Percentiles rank a stretch among this genome's conserved stretches.
Evolutionary conservation across 129 eudicot species (phyloP).

Genomic region (Saposhnikovia divaricata): DNA sequence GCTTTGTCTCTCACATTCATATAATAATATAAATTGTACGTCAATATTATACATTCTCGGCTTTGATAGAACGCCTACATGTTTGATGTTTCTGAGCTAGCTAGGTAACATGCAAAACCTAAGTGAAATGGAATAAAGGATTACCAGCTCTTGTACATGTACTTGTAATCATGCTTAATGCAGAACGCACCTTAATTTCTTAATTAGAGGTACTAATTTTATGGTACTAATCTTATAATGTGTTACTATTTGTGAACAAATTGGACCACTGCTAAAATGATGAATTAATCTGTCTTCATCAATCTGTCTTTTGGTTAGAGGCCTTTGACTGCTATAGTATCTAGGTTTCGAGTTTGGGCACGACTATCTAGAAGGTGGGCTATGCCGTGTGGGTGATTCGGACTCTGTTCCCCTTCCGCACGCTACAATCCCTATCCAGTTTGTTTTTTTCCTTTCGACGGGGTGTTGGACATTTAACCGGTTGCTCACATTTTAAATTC

Average conservation of each 20-base stretch:
- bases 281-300: neutral
- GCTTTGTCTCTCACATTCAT: neutral
- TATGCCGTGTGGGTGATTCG: neutral
- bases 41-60: neutral
- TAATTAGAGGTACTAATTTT: neutral
- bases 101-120: neutral
- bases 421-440: neutral
- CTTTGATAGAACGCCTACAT: neutral
- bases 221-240: neutral
- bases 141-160: too few species aligned
- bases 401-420: neutral
- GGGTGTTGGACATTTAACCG: neutral
- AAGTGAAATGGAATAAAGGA: neutral
- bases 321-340: neutral
- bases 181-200: neutral
- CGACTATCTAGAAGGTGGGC: slow-evolving; percentile 5
- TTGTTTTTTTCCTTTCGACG: neutral
- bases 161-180: neutral
- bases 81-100: neutral
- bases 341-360: neutral
- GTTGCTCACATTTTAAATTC: neutral
- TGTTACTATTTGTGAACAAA: neutral
- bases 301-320: neutral
- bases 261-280: neutral
- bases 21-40: neutral